phyloP scores from a whole-genome alignment of 2,329 filamentous ascomycete genomes.

The Thelonectria blattea region DNA sequence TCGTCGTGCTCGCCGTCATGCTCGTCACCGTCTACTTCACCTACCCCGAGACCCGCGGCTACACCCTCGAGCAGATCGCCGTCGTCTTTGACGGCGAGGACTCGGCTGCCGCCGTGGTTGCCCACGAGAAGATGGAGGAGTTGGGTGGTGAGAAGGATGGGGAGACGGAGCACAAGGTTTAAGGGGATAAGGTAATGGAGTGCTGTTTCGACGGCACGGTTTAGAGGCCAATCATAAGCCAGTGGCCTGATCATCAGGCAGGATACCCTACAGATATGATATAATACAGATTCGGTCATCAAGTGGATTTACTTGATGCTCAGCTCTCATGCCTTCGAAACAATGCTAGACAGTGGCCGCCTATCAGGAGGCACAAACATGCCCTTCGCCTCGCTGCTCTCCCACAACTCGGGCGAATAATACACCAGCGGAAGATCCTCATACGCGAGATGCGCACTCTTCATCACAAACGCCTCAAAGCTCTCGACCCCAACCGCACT shows the following conservation, averaged over 20 bases:
- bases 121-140: slow-evolving; percentile 21
- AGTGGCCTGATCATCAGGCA: neutral
- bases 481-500: neutral
- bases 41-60: slow-evolving; percentile 43
- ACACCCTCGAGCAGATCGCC: slow-evolving; percentile 35
- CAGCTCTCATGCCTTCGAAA: slow-evolving; percentile 9
- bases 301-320: neutral
- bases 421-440: slow-evolving; percentile 37
- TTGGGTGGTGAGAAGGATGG: slow-evolving; percentile 11
- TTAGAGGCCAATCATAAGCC: neutral
- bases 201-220: neutral
- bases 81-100: slow-evolving; percentile 33
- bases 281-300: neutral
- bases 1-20: slow-evolving; percentile 28
- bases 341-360: slow-evolving; percentile 26
- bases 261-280: slow-evolving; percentile 13
- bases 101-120: slow-evolving; percentile 13
- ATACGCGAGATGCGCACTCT: slow-evolving; percentile 32
- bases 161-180: slow-evolving; percentile 8
- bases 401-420: slow-evolving; percentile 39
- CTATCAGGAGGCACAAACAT: slow-evolving; percentile 36
- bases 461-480: slow-evolving; percentile 33
- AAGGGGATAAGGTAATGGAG: neutral
- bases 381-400: slow-evolving; percentile 34
- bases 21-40: slow-evolving; percentile 32